Percentiles rank a stretch among this genome's conserved stretches.
phyloP scores from a whole-genome alignment of 2,329 filamentous ascomycete genomes.

The Anthostomella pinea region DNA sequence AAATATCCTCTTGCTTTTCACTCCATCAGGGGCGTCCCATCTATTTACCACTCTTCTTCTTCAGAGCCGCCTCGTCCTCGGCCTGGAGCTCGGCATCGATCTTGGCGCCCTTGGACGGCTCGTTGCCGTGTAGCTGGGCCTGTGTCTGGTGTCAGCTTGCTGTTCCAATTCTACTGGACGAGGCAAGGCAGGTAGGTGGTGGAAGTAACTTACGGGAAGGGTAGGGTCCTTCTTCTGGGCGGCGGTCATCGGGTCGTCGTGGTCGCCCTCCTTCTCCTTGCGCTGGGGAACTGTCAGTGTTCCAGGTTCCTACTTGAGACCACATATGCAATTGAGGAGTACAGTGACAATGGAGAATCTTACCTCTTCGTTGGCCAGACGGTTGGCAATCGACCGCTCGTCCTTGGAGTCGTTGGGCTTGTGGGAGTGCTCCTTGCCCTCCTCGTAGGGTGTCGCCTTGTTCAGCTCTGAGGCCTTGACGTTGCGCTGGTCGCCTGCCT shows the following conservation, averaged over 20 bases:
- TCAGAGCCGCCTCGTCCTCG: conserved; percentile 64
- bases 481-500: conserved; percentile 74
- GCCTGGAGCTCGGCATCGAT: conserved; percentile 66
- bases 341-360: conserved; percentile 18
- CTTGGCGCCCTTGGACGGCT: conserved; percentile 69
- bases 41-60: conserved; percentile 56
- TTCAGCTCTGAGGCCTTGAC: conserved; percentile 49
- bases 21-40: not conserved
- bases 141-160: conserved; percentile 18
- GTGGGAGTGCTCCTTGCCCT: conserved; percentile 71
- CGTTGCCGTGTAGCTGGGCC: conserved; percentile 68
- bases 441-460: conserved; percentile 61
- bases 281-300: conserved; percentile 11
- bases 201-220: conserved; percentile 44
- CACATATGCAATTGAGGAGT: not conserved
- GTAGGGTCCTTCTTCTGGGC: conserved; percentile 59
- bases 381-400: conserved; percentile 68
- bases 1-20: not conserved
- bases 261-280: conserved; percentile 37
- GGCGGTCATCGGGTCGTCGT: conserved; percentile 43
- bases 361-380: conserved; percentile 62
- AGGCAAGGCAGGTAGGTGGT: conserved; percentile 8
- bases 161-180: not conserved
- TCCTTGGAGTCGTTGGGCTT: conserved; percentile 70
- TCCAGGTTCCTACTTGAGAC: too few relatives aligned